Evolutionary conservation across 2,329 filamentous ascomycete species (phyloP).

Genomic region (Scleromitrula shiraiana): DNA sequence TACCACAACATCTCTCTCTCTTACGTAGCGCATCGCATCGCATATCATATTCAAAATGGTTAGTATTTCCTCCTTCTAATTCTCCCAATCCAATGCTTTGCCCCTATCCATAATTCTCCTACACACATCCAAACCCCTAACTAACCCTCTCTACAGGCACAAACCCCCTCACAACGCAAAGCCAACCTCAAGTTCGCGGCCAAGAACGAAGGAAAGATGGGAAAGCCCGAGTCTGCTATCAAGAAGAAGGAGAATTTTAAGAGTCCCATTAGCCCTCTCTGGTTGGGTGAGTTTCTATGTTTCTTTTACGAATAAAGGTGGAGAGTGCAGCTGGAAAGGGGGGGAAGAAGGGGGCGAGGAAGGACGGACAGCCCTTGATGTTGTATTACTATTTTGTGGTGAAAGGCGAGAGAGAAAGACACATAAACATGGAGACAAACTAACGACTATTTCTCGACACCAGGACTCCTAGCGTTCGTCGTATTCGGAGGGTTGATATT

Average conservation of each 20-base stretch:
- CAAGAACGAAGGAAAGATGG: constrained; percentile 64
- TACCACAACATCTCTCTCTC: too few species aligned
- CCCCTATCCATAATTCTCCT: not conserved
- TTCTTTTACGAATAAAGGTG: not conserved
- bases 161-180: constrained; percentile 77
- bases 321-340: not conserved
- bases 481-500: constrained; percentile 32
- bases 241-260: constrained; percentile 46
- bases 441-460: not conserved
- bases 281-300: constrained; percentile 45
- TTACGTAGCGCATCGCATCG: too few species aligned
- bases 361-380: too few species aligned
- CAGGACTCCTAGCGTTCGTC: constrained; percentile 28
- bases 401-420: not conserved
- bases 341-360: too few species aligned
- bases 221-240: constrained; percentile 59
- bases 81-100: not conserved
- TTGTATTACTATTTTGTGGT: not conserved
- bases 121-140: not conserved
- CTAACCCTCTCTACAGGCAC: constrained; percentile 45
- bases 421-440: not conserved
- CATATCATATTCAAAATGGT: too few species aligned
- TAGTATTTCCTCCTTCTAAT: too few species aligned
- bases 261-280: constrained; percentile 55
- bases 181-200: constrained; percentile 74